phyloP scores from a whole-genome alignment of 345 rosid genomes.

The Salix brachista region DNA sequence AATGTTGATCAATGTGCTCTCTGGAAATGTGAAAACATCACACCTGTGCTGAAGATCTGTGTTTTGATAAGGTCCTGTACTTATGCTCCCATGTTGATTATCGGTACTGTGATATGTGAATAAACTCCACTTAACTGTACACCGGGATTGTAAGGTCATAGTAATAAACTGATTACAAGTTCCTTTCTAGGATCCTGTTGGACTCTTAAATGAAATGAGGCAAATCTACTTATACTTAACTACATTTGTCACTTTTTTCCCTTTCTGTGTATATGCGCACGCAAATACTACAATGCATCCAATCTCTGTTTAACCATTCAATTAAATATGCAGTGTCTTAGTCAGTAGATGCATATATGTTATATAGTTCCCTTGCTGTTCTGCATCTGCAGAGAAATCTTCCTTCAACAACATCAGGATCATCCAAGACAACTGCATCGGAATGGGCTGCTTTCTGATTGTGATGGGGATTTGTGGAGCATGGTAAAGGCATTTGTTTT shows the following conservation, averaged over 20 bases:
- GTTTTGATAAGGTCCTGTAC: background rate
- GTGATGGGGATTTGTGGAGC: conserved; percentile 14
- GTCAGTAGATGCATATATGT: background rate
- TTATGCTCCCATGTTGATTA: too few relatives aligned
- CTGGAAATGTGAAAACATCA: background rate
- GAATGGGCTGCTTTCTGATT: conserved; percentile 97
- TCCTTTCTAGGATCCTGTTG: background rate
- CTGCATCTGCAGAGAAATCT: conserved; percentile 65
- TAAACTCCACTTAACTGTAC: too few relatives aligned
- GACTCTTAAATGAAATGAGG: background rate
- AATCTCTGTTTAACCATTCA: background rate
- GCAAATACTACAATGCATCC: background rate
- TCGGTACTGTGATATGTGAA: background rate
- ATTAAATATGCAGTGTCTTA: background rate
- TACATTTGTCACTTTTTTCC: background rate
- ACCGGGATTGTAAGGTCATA: background rate
- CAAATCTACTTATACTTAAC: background rate
- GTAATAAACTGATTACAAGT: background rate
- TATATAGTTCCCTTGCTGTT: conserved; percentile 5
- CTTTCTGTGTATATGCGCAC: background rate
- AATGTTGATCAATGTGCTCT: background rate
- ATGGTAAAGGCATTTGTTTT: conserved; percentile 19
- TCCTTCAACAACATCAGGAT: conserved; percentile 57
- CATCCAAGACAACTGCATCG: conserved; percentile 59
- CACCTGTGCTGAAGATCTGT: background rate